Evolutionary conservation across 176 grass and related monocot genomes (phyloP).

Genomic region (Musa acuminata): DNA sequence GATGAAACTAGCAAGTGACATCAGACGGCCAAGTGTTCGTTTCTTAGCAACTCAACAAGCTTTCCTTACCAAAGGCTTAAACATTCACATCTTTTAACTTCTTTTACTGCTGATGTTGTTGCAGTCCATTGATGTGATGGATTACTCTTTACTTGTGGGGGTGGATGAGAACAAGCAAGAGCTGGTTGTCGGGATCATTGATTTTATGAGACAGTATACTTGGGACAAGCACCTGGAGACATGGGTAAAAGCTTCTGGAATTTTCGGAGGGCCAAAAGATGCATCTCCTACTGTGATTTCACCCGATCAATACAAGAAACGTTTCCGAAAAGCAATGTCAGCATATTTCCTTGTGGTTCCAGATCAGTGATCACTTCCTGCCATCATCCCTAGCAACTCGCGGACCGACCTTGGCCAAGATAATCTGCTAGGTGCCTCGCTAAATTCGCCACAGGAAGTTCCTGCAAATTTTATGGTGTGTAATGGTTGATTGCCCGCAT

Average conservation of each 20-base stretch:
- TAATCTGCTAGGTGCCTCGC: conserved; percentile 31
- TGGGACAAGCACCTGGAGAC: conserved; percentile 99
- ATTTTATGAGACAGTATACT: conserved; percentile 99
- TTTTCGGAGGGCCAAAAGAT: conserved; percentile 81
- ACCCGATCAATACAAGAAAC: conserved; percentile 88
- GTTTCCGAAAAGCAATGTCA: conserved; percentile 95
- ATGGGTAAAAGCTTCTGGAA: conserved; percentile 85
- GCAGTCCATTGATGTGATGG: conserved; percentile 95
- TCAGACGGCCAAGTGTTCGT: too few relatives aligned
- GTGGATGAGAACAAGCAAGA: conserved; percentile 97
- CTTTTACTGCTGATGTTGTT: conserved; percentile 15
- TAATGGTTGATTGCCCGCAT: background rate
- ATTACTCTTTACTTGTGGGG: conserved; percentile 95
- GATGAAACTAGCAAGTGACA: too few relatives aligned
- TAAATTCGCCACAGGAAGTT: conserved; percentile 11
- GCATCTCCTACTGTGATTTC: conserved; percentile 83
- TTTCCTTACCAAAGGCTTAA: conserved; percentile 2
- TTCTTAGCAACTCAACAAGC: conserved; percentile 9
- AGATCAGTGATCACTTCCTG: conserved; percentile 75
- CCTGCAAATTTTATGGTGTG: conserved; percentile 7
- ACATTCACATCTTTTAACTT: conserved; percentile 19
- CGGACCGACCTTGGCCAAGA: conserved; percentile 30
- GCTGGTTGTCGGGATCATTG: conserved; percentile 87
- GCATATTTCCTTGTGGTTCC: conserved; percentile 95
- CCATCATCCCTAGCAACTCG: conserved; percentile 41